Evolutionary conservation across 805 yeast genomes (phyloP).

Genomic region (Wickerhamomyces chaumierensis): DNA sequence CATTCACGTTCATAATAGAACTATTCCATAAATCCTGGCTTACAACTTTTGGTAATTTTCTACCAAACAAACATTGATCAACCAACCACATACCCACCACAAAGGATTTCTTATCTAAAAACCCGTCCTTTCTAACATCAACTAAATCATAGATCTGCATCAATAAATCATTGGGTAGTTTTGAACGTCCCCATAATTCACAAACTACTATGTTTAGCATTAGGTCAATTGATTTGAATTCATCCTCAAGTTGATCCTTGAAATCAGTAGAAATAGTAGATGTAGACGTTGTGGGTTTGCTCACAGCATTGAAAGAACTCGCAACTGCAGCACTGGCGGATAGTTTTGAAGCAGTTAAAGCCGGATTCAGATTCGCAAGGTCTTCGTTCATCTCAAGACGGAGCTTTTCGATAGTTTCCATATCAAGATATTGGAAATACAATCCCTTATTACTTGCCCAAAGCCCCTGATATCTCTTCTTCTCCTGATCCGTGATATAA

Average conservation of each 20-base stretch:
- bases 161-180: slow-evolving; percentile 51
- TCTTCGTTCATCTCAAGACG: slow-evolving; percentile 12
- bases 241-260: too few relatives aligned
- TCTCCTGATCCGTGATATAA: slow-evolving; percentile 48
- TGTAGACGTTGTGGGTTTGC: too few relatives aligned
- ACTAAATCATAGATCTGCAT: slow-evolving; percentile 64
- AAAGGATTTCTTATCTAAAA: slow-evolving; percentile 70
- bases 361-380: slow-evolving; percentile 14
- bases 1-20: slow-evolving; percentile 32
- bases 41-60: slow-evolving; percentile 70
- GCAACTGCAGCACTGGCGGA: slow-evolving; percentile 19
- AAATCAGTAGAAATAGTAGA: too few relatives aligned
- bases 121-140: slow-evolving; percentile 56
- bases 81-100: slow-evolving; percentile 97
- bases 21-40: slow-evolving; percentile 72
- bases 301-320: too few relatives aligned
- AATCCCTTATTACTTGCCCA: slow-evolving; percentile 84
- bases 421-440: slow-evolving; percentile 29
- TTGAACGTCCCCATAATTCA: slow-evolving; percentile 72
- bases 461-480: slow-evolving; percentile 84
- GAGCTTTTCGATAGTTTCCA: slow-evolving; percentile 6
- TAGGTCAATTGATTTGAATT: slow-evolving; percentile 2
- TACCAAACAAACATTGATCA: slow-evolving; percentile 90
- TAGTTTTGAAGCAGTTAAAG: slow-evolving; percentile 17
- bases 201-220: slow-evolving; percentile 44